A percentile compares a stretch with the other conserved stretches of the same genome.
phyloP scores from a whole-genome alignment of 2,329 filamentous ascomycete species.

The Alternaria brassicicola region DNA sequence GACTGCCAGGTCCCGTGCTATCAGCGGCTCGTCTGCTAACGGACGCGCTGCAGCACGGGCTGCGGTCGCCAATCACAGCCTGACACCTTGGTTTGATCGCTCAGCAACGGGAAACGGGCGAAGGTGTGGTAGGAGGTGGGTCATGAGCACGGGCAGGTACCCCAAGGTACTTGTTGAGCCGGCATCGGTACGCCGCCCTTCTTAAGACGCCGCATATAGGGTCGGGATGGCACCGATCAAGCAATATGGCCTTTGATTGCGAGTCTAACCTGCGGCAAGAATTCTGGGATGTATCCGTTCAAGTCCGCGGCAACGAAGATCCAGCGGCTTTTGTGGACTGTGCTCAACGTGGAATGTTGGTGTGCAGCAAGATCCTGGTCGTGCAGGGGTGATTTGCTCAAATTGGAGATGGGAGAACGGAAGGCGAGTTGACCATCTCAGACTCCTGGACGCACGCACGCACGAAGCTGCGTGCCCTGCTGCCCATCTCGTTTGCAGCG shows the following conservation, averaged over 20 bases:
- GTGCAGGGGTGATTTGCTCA: conserved; percentile 34
- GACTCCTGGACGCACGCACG: conserved; percentile 33
- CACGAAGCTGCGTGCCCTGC: conserved; percentile 33
- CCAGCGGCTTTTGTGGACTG: conserved; percentile 43
- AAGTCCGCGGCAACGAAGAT: conserved; percentile 45
- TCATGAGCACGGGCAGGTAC: conserved; percentile 30
- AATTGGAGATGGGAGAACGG: conserved; percentile 35
- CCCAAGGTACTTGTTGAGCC: conserved; percentile 41
- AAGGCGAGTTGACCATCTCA: conserved; percentile 28
- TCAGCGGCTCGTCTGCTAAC: conserved; percentile 33
- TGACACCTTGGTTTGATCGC: conserved; percentile 34
- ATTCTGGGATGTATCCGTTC: conserved; percentile 42
- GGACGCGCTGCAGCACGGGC: conserved; percentile 30
- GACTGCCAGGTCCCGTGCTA: conserved; percentile 34
- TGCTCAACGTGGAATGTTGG: conserved; percentile 47
- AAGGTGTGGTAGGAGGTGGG: conserved; percentile 27
- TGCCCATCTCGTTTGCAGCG: conserved; percentile 46
- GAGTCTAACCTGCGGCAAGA: conserved; percentile 40
- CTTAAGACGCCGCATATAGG: conserved; percentile 38
- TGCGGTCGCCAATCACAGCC: conserved; percentile 38
- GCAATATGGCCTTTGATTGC: conserved; percentile 49
- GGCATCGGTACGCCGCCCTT: conserved; percentile 38
- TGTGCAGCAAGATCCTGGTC: conserved; percentile 31
- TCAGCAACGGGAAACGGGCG: conserved; percentile 31
- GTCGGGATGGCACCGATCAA: conserved; percentile 43